These are phyloP conservation scores for Brassica hybrid DNA, from an alignment of 441 rosid genomes.

Conservation along the genomic window DNA sequence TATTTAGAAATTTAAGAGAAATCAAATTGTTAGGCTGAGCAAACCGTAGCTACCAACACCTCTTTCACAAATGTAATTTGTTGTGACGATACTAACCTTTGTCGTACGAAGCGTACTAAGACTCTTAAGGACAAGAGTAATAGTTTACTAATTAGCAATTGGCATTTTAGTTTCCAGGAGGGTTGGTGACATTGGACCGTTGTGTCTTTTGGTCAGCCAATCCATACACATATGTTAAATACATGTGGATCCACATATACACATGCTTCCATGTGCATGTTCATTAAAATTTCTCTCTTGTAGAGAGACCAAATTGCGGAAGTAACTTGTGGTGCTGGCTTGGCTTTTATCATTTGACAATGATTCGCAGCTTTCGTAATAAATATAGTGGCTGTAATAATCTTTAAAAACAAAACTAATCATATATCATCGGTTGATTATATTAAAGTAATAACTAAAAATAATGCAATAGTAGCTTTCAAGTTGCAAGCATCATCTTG, in stretches of 20 bases:
- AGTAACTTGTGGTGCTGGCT: conserved; percentile 34
- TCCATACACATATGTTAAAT: conserved; percentile 26
- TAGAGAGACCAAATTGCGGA: conserved; percentile 33
- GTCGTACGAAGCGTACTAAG: conserved; percentile 38
- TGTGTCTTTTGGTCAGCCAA: conserved; percentile 39
- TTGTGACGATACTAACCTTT: conserved; percentile 23
- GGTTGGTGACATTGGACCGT: conserved; percentile 41
- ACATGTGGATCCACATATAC: conserved; percentile 36
- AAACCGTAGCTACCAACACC: not conserved
- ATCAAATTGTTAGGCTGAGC: not conserved
- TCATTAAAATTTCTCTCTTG: conserved; percentile 23
- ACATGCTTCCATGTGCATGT: conserved; percentile 32
- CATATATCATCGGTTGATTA: conserved; percentile 17
- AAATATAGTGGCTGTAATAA: conserved; percentile 10
- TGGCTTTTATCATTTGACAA: conserved; percentile 33
- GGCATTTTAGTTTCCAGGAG: conserved; percentile 22
- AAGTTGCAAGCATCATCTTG: conserved; percentile 28
- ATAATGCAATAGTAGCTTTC: conserved; percentile 21
- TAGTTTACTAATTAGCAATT: conserved; percentile 18
- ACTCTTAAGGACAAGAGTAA: conserved; percentile 6
- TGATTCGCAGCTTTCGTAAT: conserved; percentile 8
- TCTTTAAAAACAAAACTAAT: not conserved
- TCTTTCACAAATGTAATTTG: not conserved
- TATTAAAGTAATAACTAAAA: not conserved
- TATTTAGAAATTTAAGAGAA: not conserved